Conservation (phyloP, 2,329 filamentous ascomycete species). For the Apiospora arundinis region DNA sequence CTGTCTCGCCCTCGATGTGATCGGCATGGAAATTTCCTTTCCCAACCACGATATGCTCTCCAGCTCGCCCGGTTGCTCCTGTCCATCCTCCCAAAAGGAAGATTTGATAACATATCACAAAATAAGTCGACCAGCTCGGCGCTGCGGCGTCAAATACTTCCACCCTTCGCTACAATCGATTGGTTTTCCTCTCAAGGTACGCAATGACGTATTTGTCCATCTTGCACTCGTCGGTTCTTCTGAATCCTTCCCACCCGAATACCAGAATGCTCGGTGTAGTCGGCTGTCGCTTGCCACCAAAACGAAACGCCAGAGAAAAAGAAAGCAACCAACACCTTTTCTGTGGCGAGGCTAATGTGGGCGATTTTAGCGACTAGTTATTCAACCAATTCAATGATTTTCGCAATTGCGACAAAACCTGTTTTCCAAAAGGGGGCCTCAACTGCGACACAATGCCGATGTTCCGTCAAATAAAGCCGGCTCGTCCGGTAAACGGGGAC, state of each 20-base stretch:
- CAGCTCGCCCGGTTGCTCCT: background rate
- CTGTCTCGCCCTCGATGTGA: background rate
- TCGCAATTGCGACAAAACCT: background rate
- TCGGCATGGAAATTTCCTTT: background rate
- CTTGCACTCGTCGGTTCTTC: background rate
- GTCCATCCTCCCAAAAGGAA: background rate
- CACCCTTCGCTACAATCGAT: background rate
- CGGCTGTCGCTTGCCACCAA: background rate
- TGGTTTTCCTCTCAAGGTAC: conserved; percentile 3
- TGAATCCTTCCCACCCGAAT: background rate
- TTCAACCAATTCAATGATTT: background rate
- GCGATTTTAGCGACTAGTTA: background rate
- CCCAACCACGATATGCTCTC: background rate
- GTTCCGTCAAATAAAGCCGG: conserved; percentile 7
- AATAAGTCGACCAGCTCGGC: background rate
- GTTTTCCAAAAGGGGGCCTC: background rate
- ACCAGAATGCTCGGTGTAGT: background rate
- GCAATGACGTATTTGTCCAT: conserved; percentile 7
- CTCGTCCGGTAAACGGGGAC: background rate
- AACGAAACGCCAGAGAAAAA: background rate
- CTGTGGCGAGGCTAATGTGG: background rate
- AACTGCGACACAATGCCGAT: conserved; percentile 1
- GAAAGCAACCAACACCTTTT: background rate
- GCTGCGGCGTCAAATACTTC: background rate
- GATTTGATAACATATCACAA: conserved; percentile 4